A percentile compares a stretch with the other conserved stretches of the same genome.
Conservation (phyloP, 2,329 filamentous ascomycete species). For the Apiospora aurea region DNA sequence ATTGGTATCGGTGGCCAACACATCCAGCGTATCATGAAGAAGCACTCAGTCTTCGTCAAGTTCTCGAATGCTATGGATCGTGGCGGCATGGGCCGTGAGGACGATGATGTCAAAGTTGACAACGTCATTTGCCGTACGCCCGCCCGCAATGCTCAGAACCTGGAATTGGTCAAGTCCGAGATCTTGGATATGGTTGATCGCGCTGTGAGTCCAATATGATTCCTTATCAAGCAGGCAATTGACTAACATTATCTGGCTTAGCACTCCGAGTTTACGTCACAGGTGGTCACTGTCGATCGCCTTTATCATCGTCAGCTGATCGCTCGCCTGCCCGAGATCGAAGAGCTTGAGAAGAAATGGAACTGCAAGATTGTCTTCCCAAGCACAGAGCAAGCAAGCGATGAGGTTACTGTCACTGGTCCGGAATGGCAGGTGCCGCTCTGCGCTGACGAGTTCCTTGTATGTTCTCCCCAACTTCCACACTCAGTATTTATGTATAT, state of each 20-base stretch:
- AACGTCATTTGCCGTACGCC: constrained; percentile 99
- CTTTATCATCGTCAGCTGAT: constrained; percentile 95
- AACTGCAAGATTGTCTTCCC: constrained; percentile 99
- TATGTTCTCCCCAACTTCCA: constrained; percentile 47
- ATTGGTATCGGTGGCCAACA: constrained; percentile 98
- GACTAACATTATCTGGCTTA: constrained; percentile 39
- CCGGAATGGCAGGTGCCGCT: constrained; percentile 98
- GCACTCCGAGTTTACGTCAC: constrained; percentile 96
- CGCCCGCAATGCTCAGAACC: constrained; percentile 93
- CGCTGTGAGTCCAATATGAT: constrained; percentile 64
- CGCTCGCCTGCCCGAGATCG: constrained; percentile 85
- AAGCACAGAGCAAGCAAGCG: constrained; percentile 95
- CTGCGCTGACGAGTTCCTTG: constrained; percentile 92
- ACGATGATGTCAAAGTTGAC: constrained; percentile 98
- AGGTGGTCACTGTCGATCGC: constrained; percentile 91
- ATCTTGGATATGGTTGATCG: constrained; percentile 99
- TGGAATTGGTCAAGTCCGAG: constrained; percentile 97
- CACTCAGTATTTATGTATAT: not conserved
- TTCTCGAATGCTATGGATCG: constrained; percentile 99
- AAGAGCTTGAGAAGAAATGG: constrained; percentile 97
- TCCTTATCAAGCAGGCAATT: constrained; percentile 20
- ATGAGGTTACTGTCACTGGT: constrained; percentile 93
- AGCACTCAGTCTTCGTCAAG: constrained; percentile 99
- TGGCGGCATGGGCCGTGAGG: constrained; percentile 88
- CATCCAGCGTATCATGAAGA: constrained; percentile 99